These are phyloP conservation scores for Cinnamomum micranthum DNA, from an alignment of 164 flowering plant species.

Conservation along the genomic window DNA sequence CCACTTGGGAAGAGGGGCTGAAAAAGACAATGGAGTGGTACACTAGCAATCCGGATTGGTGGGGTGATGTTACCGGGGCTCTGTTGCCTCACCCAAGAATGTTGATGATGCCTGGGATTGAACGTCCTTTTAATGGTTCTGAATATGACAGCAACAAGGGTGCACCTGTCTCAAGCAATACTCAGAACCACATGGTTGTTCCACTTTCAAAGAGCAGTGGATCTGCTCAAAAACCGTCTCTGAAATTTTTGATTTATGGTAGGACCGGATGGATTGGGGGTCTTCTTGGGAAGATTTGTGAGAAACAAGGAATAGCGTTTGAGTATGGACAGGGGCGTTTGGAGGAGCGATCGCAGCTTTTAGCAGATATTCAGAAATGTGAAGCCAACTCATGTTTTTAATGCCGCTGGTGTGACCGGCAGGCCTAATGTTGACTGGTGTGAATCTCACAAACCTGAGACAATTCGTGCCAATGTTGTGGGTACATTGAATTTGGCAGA, in stretches of 20 bases:
- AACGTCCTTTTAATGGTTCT: conserved; percentile 45
- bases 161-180: conserved; percentile 9
- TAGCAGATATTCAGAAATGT: conserved; percentile 19
- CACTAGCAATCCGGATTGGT: conserved; percentile 63
- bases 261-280: conserved; percentile 47
- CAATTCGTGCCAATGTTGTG: conserved; percentile 22
- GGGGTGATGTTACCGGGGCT: conserved; percentile 78
- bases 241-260: conserved; percentile 65
- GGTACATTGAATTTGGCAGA: conserved; percentile 26
- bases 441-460: conserved; percentile 26
- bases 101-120: conserved; percentile 74
- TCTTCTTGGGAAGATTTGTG: conserved; percentile 24
- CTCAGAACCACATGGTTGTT: conserved; percentile 19
- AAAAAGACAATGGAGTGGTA: conserved; percentile 74
- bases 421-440: conserved; percentile 31
- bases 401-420: conserved; percentile 29
- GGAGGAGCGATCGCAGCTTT: conserved; percentile 18
- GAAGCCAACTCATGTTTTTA: conserved; percentile 29
- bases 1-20: conserved; percentile 66
- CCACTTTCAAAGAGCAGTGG: conserved; percentile 11
- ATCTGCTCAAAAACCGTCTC: conserved; percentile 12
- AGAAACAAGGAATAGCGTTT: conserved; percentile 22
- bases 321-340: conserved; percentile 25
- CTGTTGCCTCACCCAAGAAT: conserved; percentile 69
- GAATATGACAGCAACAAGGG: conserved; percentile 27